phyloP scores from a whole-genome alignment of 306 rosid genomes.

The Glycine latifolia region DNA sequence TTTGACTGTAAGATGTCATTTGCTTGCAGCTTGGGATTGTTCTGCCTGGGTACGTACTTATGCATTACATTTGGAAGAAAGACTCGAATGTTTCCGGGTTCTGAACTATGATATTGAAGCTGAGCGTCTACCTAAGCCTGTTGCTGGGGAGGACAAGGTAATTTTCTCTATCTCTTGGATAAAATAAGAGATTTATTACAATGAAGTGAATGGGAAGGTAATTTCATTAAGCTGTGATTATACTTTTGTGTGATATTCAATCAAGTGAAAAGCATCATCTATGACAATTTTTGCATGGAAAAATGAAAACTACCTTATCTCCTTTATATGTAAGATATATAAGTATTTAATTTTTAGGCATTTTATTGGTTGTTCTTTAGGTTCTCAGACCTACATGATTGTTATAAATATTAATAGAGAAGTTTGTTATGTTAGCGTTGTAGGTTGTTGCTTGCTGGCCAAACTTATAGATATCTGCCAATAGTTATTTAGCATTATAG shows the following conservation, averaged over 20 bases:
- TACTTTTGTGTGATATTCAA: no score
- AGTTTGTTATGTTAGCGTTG: neutral
- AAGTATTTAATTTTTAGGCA: no score
- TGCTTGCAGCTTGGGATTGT: slow-evolving; percentile 86
- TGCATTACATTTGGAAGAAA: slow-evolving; percentile 87
- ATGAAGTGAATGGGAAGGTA: slow-evolving; percentile 1
- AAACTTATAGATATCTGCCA: neutral
- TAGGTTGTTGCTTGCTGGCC: neutral
- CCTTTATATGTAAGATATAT: no score
- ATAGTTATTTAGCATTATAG: neutral
- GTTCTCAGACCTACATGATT: no score
- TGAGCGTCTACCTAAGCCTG: slow-evolving; percentile 80
- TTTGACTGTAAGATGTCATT: slow-evolving; percentile 27
- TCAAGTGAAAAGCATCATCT: no score
- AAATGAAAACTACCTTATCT: no score
- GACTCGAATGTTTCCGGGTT: slow-evolving; percentile 81
- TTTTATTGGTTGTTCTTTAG: no score
- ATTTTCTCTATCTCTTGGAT: neutral
- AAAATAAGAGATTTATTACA: slow-evolving; percentile 1
- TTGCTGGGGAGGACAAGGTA: slow-evolving; percentile 76
- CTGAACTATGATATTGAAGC: slow-evolving; percentile 87
- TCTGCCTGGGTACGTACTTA: slow-evolving; percentile 92
- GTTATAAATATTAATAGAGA: no score
- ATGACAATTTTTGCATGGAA: no score
- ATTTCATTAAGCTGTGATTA: neutral